Evolutionary conservation across 1,284 basidiomycete species (phyloP).

Genomic region (Pisolithus thermaeus): DNA sequence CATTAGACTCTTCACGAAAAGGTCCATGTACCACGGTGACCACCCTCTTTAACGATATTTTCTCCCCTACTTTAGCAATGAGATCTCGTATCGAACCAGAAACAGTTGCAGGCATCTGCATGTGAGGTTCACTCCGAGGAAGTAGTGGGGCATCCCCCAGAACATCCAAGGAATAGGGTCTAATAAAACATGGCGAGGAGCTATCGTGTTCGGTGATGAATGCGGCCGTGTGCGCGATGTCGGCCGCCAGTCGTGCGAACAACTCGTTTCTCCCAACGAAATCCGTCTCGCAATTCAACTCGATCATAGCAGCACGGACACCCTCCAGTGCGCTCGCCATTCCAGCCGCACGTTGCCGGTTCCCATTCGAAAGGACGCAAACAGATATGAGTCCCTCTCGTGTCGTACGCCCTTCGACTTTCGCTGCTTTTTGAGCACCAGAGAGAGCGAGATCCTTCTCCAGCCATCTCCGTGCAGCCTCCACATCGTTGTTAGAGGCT

Average conservation of each 20-base stretch:
- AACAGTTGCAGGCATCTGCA: constrained; percentile 50
- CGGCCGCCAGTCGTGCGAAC: constrained; percentile 72
- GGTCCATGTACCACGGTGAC: constrained; percentile 62
- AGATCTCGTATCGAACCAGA: constrained; percentile 71
- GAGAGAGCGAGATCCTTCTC: constrained; percentile 64
- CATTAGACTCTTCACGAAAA: constrained; percentile 33
- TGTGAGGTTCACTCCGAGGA: constrained; percentile 36
- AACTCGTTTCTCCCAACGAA: constrained; percentile 89
- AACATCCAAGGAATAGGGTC: constrained; percentile 41
- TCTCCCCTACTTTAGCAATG: constrained; percentile 87
- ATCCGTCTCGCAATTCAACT: constrained; percentile 96
- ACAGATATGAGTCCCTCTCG: constrained; percentile 78
- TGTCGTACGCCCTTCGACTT: constrained; percentile 70
- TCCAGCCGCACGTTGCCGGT: constrained; percentile 21
- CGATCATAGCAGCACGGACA: constrained; percentile 80
- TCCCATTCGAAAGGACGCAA: constrained; percentile 62
- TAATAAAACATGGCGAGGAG: constrained; percentile 36
- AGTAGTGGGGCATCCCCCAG: constrained; percentile 68
- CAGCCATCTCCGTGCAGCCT: constrained; percentile 77
- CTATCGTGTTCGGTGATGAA: constrained; percentile 60
- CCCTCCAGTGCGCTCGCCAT: constrained; percentile 33
- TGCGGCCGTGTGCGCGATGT: constrained; percentile 85
- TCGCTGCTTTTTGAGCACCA: constrained; percentile 79
- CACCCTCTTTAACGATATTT: constrained; percentile 76
- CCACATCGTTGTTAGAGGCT: constrained; percentile 70